Conservation (phyloP, 2,329 filamentous ascomycete genomes). For the Colletotrichum caudatum region DNA sequence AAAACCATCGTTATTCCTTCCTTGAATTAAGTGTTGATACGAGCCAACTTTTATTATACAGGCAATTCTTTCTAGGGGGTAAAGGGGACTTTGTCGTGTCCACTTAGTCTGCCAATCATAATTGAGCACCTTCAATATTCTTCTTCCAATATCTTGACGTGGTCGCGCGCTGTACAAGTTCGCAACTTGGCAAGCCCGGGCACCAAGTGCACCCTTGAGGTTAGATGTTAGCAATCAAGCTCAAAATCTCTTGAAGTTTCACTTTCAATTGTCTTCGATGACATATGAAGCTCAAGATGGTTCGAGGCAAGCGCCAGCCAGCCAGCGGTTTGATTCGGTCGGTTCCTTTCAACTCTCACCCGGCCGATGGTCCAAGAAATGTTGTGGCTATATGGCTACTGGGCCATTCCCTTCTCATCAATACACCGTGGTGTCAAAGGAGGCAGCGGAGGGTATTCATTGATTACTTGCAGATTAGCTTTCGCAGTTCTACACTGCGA, state of each 20-base stretch:
- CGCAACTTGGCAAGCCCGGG: neutral
- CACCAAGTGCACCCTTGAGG: neutral
- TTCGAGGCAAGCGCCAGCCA: neutral
- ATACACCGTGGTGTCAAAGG: conserved; percentile 1
- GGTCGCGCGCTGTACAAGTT: neutral
- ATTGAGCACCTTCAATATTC: neutral
- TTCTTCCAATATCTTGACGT: neutral
- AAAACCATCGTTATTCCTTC: neutral
- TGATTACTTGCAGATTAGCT: neutral
- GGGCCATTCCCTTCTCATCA: conserved; percentile 1
- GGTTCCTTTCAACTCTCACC: neutral
- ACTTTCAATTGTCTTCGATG: neutral
- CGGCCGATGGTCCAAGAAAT: neutral
- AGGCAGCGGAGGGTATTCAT: neutral
- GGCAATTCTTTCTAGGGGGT: neutral
- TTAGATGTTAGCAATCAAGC: neutral
- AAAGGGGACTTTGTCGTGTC: neutral
- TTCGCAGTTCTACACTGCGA: neutral
- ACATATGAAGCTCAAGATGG: neutral
- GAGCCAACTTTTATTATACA: neutral
- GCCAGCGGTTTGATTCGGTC: neutral
- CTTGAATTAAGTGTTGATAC: neutral
- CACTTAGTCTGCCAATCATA: neutral
- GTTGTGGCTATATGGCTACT: neutral
- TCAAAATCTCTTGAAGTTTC: neutral